Percentiles rank a stretch among this genome's conserved stretches.
These are phyloP conservation scores for Epichloe amarillans DNA, from an alignment of 2,329 filamentous ascomycete genomes.

Conservation along the genomic window DNA sequence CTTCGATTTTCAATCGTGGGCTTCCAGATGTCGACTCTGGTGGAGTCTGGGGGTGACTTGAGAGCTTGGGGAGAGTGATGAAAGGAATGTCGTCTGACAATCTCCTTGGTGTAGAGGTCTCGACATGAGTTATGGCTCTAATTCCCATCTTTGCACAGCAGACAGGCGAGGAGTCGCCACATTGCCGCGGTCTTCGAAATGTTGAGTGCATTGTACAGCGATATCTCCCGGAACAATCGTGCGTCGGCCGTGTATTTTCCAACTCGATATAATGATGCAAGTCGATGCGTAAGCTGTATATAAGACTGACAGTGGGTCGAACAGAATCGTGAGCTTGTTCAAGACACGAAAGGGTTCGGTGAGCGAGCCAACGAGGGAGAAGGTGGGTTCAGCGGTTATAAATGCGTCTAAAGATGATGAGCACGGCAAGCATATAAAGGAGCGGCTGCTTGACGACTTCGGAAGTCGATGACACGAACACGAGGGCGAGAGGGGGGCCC, in stretches of 20 bases:
- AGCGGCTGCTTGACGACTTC: slow-evolving; percentile 6
- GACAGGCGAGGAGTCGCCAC: slow-evolving; percentile 6
- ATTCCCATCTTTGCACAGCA: slow-evolving; percentile 11
- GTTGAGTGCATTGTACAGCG: slow-evolving; percentile 6
- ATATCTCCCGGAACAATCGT: neutral
- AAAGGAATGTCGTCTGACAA: slow-evolving; percentile 12
- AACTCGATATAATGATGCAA: neutral
- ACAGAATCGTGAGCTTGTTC: neutral
- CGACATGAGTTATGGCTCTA: slow-evolving; percentile 9
- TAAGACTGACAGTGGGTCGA: neutral
- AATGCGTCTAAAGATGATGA: slow-evolving; percentile 12
- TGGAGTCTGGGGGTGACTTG: slow-evolving; percentile 15
- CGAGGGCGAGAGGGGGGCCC: slow-evolving; percentile 13
- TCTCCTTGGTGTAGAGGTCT: slow-evolving; percentile 9
- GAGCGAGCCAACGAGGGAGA: slow-evolving; percentile 10
- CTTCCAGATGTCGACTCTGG: slow-evolving; percentile 22
- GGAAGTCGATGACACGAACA: slow-evolving; percentile 11
- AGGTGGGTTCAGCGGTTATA: slow-evolving; percentile 10
- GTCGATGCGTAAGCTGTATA: slow-evolving; percentile 1
- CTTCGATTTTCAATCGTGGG: slow-evolving; percentile 20
- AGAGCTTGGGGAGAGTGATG: slow-evolving; percentile 8
- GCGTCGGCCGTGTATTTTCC: neutral
- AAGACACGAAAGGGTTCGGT: slow-evolving; percentile 3
- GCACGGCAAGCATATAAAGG: slow-evolving; percentile 11
- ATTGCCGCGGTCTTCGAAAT: slow-evolving; percentile 7